Base-by-base conservation (phyloP, 1,139 yeast species). In the Hansenula sp. region DNA sequence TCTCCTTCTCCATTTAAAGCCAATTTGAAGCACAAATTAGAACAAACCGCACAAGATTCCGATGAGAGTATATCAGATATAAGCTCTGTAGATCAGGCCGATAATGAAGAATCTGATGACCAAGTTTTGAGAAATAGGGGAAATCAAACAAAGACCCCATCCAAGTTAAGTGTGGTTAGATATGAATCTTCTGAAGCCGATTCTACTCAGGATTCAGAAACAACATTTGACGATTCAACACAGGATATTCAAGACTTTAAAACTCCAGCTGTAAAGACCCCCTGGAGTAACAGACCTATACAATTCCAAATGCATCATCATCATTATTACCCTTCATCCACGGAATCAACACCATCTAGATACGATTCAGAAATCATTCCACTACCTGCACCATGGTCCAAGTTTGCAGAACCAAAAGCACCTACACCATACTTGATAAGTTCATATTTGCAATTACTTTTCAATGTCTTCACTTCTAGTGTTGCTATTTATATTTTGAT, bases 361-460 rank as follows among this genome's bases (percentile, higher is more conserved):
- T 6, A 6, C 29, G 10, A 3, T 16, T 27, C 6, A n/a, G 32
- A 38, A 12, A 16, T 27, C 6, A 16, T 41, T 2, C 34, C 48
- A 8, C 36, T 49, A 25, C 81, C 82, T 1, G 62, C 67, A 6
- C 80, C 80, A 0, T 75, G 79, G 79, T 50, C 59, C 1, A 46
- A 43, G 26, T 17, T 32, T 14, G 53, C 55, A 8, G 41, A 47
- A 21, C 56, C 57, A 19, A 52, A 49, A 36, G 53, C 59, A 7
- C 56, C 59, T 37, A 58, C 68, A 1, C 78, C 82, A 1, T 79
- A 79, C 51, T 49, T 76, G 19, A 54, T 78, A 7, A 70, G 80
- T n/a, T 75, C 83, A 6, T 80, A 79, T 46, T 55, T 82, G 17
- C 87, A 81, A 50, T 51, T 79, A 6, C 32, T 68, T 0, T 57